Conservation (phyloP, 2,329 filamentous ascomycete species). For the Blastomyces percursus region DNA sequence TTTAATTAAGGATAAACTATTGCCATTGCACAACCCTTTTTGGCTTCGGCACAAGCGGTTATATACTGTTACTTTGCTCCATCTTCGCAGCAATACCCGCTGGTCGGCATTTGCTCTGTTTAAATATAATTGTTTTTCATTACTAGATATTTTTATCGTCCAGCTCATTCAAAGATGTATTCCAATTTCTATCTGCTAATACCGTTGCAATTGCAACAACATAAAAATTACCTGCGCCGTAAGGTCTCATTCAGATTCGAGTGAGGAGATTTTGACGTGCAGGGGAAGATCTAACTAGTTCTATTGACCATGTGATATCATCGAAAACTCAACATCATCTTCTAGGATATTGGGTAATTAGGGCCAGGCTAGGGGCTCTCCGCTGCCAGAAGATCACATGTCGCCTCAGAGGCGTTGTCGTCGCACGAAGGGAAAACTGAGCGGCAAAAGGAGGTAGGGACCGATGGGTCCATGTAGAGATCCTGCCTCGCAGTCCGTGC, state of each 20-base stretch:
- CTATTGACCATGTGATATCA: background rate
- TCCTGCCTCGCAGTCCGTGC: conserved; percentile 7
- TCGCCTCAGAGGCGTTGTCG: background rate
- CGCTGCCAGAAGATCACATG: background rate
- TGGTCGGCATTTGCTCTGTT: background rate
- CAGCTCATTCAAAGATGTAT: background rate
- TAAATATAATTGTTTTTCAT: background rate
- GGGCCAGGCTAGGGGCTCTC: background rate
- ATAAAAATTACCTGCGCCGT: background rate
- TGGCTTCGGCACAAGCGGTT: background rate
- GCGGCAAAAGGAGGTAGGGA: conserved; percentile 1
- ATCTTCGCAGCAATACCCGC: background rate
- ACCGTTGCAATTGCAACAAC: background rate
- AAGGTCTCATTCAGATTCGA: background rate
- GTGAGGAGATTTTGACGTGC: background rate
- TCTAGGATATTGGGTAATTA: background rate
- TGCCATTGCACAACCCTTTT: background rate
- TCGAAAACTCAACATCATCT: background rate
- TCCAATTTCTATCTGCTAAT: background rate
- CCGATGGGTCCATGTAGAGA: conserved; percentile 5
- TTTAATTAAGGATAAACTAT: background rate
- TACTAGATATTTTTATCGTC: background rate
- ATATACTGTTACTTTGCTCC: background rate
- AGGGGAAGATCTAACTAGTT: background rate
- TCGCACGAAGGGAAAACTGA: conserved; percentile 3